phyloP scores from a whole-genome alignment of 768 basidiomycete genomes.

The Leucosporidium creatinivorum region DNA sequence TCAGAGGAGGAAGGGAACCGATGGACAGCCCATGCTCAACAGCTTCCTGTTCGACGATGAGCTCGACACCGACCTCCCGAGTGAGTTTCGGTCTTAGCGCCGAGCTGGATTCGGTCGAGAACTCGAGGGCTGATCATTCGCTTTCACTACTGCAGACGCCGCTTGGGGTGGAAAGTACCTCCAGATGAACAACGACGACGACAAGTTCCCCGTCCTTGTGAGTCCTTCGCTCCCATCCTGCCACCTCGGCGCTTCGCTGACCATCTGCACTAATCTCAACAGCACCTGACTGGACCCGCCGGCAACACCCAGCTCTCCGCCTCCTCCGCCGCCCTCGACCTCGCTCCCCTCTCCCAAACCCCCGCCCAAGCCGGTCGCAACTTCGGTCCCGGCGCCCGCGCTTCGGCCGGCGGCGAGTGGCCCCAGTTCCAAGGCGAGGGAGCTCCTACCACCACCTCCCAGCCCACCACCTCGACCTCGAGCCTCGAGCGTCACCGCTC shows the following conservation, averaged over 20 bases:
- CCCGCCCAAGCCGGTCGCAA: constrained; percentile 51
- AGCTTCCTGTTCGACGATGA: constrained; percentile 81
- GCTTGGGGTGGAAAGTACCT: constrained; percentile 78
- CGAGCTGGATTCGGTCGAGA: too few species aligned
- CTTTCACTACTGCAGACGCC: constrained; percentile 54
- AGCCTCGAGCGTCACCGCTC: constrained; percentile 10
- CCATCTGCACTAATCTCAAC: constrained; percentile 28
- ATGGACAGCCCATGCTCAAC: constrained; percentile 34
- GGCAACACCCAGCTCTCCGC: constrained; percentile 56
- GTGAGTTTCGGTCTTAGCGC: constrained; percentile 39
- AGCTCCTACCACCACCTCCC: constrained; percentile 10
- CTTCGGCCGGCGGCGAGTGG: constrained; percentile 72
- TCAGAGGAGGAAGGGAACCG: constrained; percentile 6
- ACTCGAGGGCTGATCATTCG: constrained; percentile 15
- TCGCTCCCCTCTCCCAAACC: constrained; percentile 79
- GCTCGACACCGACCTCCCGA: constrained; percentile 88
- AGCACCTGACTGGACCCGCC: background rate
- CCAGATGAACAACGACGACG: constrained; percentile 57
- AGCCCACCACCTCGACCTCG: constrained; percentile 1
- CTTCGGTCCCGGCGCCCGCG: constrained; percentile 38
- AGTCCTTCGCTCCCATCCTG: constrained; percentile 51
- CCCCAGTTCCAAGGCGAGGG: constrained; percentile 59
- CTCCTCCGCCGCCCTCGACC: constrained; percentile 84
- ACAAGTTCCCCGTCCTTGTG: constrained; percentile 58
- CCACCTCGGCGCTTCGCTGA: constrained; percentile 45